phyloP scores from a whole-genome alignment of 768 basidiomycete genomes.

The Hypsizygus marmoreus region DNA sequence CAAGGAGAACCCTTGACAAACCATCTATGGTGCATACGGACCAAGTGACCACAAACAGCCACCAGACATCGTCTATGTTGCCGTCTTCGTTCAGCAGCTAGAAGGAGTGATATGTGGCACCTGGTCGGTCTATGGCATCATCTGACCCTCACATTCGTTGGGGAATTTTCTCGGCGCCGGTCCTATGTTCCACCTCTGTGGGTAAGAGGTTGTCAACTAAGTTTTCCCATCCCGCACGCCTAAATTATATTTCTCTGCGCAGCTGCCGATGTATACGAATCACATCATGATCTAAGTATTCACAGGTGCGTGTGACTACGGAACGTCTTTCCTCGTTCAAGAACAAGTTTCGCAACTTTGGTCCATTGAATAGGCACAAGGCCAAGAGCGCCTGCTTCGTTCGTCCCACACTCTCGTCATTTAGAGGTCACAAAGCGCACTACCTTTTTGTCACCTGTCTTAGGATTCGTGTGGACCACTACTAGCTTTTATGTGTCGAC shows the following conservation, averaged over 20 bases:
- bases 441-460: slow-evolving; percentile 7
- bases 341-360: too few species aligned
- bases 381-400: too few species aligned
- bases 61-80: not conserved
- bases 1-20: not conserved
- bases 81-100: not conserved
- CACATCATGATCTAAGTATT: too few species aligned
- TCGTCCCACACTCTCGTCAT: not conserved
- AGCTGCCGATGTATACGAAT: too few species aligned
- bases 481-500: not conserved
- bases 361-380: too few species aligned
- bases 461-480: slow-evolving; percentile 4
- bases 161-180: not conserved
- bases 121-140: not conserved
- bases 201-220: not conserved
- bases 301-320: too few species aligned
- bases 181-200: not conserved
- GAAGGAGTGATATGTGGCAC: not conserved
- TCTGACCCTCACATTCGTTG: slow-evolving; percentile 5
- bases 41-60: not conserved
- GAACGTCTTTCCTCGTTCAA: too few species aligned
- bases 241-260: too few species aligned
- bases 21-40: slow-evolving; percentile 1
- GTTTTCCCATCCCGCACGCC: not conserved
- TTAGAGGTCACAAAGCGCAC: not conserved